Evolutionary conservation across 73 alveolate species (phyloP).

Genomic region (Paramecium tetraurelia): DNA sequence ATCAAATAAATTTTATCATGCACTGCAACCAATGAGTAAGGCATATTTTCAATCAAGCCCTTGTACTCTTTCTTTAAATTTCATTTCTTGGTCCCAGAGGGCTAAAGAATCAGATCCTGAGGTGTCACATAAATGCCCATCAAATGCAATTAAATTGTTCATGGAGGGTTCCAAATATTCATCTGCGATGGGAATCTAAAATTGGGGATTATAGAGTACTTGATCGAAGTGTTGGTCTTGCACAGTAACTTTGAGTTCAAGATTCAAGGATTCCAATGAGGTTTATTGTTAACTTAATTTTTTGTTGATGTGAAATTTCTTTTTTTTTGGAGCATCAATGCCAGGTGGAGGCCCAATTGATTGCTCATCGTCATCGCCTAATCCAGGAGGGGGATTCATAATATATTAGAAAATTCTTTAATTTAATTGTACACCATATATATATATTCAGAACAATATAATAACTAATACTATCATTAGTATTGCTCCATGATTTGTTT

Average conservation of each 20-base stretch:
- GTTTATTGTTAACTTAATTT: background rate
- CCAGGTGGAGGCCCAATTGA: slow-evolving; percentile 42
- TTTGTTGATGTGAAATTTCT: background rate
- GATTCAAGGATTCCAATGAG: slow-evolving; percentile 22
- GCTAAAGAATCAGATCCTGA: slow-evolving; percentile 27
- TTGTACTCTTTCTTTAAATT: background rate
- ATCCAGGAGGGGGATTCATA: slow-evolving; percentile 51
- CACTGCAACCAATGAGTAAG: background rate
- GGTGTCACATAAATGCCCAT: slow-evolving; percentile 11
- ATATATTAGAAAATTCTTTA: background rate
- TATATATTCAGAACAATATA: background rate
- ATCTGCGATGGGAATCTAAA: background rate
- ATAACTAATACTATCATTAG: background rate
- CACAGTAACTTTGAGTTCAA: slow-evolving; percentile 25
- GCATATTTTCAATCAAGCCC: slow-evolving; percentile 22
- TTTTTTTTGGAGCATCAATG: background rate
- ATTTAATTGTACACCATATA: background rate
- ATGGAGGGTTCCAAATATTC: slow-evolving; percentile 28
- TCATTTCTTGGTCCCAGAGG: background rate
- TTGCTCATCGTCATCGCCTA: background rate
- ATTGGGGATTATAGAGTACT: background rate
- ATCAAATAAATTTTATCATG: background rate
- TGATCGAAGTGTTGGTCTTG: background rate
- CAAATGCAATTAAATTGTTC: slow-evolving; percentile 1
- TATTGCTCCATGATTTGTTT: background rate